These are phyloP conservation scores for Pyrus betulifolia DNA, from an alignment of 306 rosid species.

Conservation along the genomic window DNA sequence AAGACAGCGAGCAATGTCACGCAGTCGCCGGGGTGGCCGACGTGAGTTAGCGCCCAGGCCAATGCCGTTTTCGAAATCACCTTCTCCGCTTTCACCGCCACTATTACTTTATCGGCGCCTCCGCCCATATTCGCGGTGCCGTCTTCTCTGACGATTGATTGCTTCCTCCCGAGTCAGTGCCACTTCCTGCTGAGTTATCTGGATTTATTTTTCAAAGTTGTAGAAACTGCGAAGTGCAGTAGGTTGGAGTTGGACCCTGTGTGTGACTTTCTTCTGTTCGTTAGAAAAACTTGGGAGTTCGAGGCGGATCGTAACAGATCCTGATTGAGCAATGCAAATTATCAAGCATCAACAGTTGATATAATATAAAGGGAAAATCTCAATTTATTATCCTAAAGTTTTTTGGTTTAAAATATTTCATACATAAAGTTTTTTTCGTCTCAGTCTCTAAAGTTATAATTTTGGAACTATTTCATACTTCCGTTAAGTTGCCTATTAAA, in stretches of 20 bases:
- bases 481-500: no score
- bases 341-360: not conserved
- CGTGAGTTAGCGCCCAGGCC: conserved; percentile 90
- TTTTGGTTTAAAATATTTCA: no score
- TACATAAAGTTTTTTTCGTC: no score
- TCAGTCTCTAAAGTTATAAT: no score
- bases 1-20: conserved; percentile 77
- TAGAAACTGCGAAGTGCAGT: not conserved
- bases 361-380: no score
- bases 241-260: not conserved
- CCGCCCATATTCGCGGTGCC: not conserved
- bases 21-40: conserved; percentile 64
- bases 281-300: not conserved
- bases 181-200: not conserved
- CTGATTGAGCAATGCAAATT: not conserved
- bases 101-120: conserved; percentile 55
- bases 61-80: conserved; percentile 64
- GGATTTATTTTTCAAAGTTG: not conserved
- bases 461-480: no score
- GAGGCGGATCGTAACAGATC: not conserved
- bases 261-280: not conserved
- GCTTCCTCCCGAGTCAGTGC: not conserved
- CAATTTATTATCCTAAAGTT: no score
- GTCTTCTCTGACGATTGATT: not conserved
- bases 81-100: conserved; percentile 79